These are phyloP conservation scores for Metschnikowia drakensbergensis DNA, from an alignment of 805 yeast species.

Conservation along the genomic window DNA sequence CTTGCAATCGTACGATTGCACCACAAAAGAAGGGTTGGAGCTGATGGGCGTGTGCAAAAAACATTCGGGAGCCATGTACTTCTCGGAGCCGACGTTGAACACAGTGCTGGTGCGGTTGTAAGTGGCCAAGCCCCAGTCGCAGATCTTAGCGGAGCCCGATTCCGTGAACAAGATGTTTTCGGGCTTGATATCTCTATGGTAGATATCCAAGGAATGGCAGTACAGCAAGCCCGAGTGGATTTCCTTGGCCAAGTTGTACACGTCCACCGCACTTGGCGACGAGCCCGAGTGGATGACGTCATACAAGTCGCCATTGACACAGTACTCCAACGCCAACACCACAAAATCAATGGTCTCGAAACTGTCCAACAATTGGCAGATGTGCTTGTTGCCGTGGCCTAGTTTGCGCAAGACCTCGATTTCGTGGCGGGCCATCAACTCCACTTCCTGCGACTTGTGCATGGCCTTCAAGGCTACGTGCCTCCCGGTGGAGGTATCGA, in stretches of 20 bases:
- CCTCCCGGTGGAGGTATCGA: slow-evolving; percentile 28
- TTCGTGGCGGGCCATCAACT: slow-evolving; percentile 52
- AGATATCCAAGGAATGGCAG: slow-evolving; percentile 56
- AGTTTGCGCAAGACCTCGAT: slow-evolving; percentile 37
- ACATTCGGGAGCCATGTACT: slow-evolving; percentile 57
- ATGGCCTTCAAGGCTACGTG: slow-evolving; percentile 55
- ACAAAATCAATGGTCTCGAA: slow-evolving; percentile 52
- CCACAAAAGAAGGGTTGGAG: slow-evolving; percentile 4
- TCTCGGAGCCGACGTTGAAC: slow-evolving; percentile 53
- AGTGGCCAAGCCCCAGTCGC: slow-evolving; percentile 74
- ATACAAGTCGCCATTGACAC: slow-evolving; percentile 63
- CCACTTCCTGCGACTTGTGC: slow-evolving; percentile 41
- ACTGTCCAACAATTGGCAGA: slow-evolving; percentile 55
- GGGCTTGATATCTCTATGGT: slow-evolving; percentile 72
- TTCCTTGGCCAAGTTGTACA: slow-evolving; percentile 45
- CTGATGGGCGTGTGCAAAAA: slow-evolving; percentile 18
- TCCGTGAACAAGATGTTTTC: slow-evolving; percentile 58
- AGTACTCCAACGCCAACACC: slow-evolving; percentile 62
- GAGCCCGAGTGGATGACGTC: slow-evolving; percentile 42
- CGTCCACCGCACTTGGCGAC: slow-evolving; percentile 21
- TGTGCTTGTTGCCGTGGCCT: slow-evolving; percentile 44
- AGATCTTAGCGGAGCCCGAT: slow-evolving; percentile 53
- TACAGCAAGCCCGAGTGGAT: slow-evolving; percentile 48
- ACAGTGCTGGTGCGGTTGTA: slow-evolving; percentile 21
- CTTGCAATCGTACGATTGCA: slow-evolving; percentile 36